phyloP scores from a whole-genome alignment of 306 rosid genomes.

The Rosa rugosa region DNA sequence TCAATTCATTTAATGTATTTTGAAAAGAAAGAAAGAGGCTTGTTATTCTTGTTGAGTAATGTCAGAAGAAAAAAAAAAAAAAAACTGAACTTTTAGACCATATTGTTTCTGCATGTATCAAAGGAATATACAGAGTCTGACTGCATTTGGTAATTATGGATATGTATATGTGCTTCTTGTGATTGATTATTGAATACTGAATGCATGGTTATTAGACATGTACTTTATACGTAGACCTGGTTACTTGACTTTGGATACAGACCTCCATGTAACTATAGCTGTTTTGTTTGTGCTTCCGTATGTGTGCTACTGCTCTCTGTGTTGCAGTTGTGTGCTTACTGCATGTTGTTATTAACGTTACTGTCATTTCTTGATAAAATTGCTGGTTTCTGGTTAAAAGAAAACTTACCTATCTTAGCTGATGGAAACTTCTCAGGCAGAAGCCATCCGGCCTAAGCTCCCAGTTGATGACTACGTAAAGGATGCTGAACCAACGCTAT shows the following conservation, averaged over 20 bases:
- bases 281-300: not conserved
- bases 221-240: not conserved
- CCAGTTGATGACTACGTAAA: conserved; percentile 63
- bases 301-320: conserved; percentile 5
- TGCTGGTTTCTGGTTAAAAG: conserved; percentile 29
- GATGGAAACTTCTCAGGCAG: conserved; percentile 75
- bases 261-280: not conserved
- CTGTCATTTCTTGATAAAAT: conserved; percentile 12
- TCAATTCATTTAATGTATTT: no score
- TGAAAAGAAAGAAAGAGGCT: no score
- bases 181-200: not conserved
- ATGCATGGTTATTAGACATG: not conserved
- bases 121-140: not conserved
- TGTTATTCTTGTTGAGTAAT: not conserved
- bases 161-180: not conserved
- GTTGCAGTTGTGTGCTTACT: conserved; percentile 1
- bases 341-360: not conserved
- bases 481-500: conserved; percentile 68
- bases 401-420: conserved; percentile 40
- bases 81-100: not conserved
- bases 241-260: not conserved
- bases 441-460: conserved; percentile 74
- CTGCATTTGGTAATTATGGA: not conserved
- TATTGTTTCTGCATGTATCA: not conserved
- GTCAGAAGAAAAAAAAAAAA: not conserved